phyloP scores from a whole-genome alignment of 202 grass and related monocot genomes.

The Setaria italica region DNA sequence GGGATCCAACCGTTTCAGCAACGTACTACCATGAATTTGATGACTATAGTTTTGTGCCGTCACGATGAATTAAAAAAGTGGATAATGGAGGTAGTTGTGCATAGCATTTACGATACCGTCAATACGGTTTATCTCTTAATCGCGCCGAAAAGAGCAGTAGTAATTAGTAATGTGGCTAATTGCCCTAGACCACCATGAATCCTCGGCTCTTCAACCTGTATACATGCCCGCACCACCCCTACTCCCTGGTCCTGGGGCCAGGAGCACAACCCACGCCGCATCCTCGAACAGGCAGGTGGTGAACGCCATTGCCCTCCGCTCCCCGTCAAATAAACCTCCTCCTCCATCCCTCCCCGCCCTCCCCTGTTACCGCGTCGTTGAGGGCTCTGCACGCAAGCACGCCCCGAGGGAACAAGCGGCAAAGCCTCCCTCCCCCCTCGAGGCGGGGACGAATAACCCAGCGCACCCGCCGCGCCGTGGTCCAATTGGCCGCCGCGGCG shows the following conservation, averaged over 20 bases:
- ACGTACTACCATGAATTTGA: neutral
- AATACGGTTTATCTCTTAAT: neutral
- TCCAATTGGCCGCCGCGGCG: conserved; percentile 5
- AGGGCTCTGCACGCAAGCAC: conserved; percentile 50
- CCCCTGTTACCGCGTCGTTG: conserved; percentile 38
- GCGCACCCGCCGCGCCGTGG: neutral
- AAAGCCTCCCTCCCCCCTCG: neutral
- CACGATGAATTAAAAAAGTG: neutral
- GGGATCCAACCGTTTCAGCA: neutral
- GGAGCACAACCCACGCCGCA: conserved; percentile 4
- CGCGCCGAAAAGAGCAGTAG: neutral
- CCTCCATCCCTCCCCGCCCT: neutral
- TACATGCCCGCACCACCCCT: too few species aligned
- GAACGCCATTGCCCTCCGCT: conserved; percentile 18
- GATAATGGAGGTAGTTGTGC: neutral
- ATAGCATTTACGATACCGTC: neutral
- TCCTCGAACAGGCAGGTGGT: conserved; percentile 24
- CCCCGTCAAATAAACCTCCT: conserved; percentile 31
- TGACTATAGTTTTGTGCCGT: neutral
- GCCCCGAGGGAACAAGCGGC: neutral
- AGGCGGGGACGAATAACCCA: conserved; percentile 12
- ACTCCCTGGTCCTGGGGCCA: neutral
- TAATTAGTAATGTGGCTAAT: neutral
- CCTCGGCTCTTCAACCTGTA: neutral
- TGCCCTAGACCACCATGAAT: neutral